Base-by-base conservation (phyloP, 345 rosid species). In the Durio zibethinus region DNA sequence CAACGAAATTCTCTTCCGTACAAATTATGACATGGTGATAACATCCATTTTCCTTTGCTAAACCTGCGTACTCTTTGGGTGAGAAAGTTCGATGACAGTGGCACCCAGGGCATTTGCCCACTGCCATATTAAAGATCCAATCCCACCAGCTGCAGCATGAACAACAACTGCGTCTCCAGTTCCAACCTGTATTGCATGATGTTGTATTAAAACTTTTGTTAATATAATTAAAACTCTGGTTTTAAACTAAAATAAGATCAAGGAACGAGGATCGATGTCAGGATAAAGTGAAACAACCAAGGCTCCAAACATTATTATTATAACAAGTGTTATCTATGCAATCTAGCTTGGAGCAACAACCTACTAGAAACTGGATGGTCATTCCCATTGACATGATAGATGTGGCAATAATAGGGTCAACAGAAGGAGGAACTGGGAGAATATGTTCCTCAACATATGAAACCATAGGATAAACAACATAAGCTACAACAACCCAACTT, bases 91-190 rank as follows among this genome's bases (percentile, higher is more conserved):
- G 47, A 92, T 92, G 43, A 95, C 98, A 27, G 86, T 90, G 65
- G 98, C 98, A 79, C 97, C 98, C 48, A 95, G 90, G 5, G 93
- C 91, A 83, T 85, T 90, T 21, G 89, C 99, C 97, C 98, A 92
- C 73, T 95, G 99, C 83, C 99, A 95, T 81, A 93, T 79, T 11
- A 93, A 73, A 74, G 99, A 93, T 21, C 99, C 99, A 62, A 92
- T 92, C 75, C 98, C 98, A 75, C 98, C 98, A 60, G 99, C 98
- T 56, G 98, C 98, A 61, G 98, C 98, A 62, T 93, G 98, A 76
- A 93, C 91, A 72, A 92, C 97, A 76, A 90, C n/a, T n/a, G n/a
- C n/a, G n/a, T n/a, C n/a, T n/a, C n/a, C n/a, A n/a, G n/a, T n/a
- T n/a, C n/a, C n/a, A n/a, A n/a, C n/a, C n/a, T n/a, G n/a, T n/a